Conservation (phyloP, 148 eudicot species). For the Heliosperma pusillum region DNA sequence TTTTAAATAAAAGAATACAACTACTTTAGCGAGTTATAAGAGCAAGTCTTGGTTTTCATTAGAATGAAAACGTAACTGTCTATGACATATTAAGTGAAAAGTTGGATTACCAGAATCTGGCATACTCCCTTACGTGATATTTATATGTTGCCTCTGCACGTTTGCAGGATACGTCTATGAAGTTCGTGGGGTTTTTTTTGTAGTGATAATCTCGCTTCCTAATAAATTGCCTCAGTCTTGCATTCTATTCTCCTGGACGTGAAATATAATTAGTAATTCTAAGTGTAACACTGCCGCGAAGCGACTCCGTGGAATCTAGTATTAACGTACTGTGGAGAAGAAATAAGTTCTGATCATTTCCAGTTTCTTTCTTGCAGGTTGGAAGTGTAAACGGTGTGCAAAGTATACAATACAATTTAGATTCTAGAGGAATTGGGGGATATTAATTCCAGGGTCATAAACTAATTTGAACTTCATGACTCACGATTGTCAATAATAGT, state of each 20-base stretch:
- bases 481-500: neutral
- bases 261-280: neutral
- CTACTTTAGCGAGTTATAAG: too few relatives aligned
- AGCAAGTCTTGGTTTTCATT: too few relatives aligned
- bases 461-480: neutral
- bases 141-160: neutral
- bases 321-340: too few relatives aligned
- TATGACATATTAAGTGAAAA: neutral
- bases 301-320: neutral
- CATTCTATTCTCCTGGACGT: neutral
- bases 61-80: too few relatives aligned
- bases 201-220: neutral
- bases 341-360: neutral
- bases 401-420: neutral
- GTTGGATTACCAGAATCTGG: neutral
- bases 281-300: neutral
- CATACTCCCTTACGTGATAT: too few relatives aligned
- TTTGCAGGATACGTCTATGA: too few relatives aligned
- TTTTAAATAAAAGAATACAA: too few relatives aligned
- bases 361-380: neutral
- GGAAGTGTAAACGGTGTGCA: neutral
- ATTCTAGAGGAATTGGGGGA: neutral
- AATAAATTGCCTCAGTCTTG: neutral
- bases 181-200: neutral
- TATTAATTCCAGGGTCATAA: conserved; percentile 2